Conservation (phyloP, 495 filamentous ascomycete species). For the Tuber brumale region DNA sequence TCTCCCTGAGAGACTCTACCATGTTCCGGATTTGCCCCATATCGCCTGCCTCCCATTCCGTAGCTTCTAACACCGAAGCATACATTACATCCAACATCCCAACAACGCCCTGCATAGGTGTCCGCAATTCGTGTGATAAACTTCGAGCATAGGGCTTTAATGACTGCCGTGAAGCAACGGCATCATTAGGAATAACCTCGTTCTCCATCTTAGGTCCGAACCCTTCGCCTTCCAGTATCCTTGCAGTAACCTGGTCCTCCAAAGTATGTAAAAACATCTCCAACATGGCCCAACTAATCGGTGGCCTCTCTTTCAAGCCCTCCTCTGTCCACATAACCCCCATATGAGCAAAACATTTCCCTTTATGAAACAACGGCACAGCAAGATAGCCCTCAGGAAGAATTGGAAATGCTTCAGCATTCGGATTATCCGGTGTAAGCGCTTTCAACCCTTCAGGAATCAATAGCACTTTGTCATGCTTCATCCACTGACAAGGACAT, state of each 20-base stretch:
- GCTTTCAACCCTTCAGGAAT: constrained; percentile 59
- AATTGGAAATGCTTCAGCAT: constrained; percentile 51
- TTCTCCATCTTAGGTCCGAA: constrained; percentile 43
- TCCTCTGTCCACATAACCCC: constrained; percentile 67
- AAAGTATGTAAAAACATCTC: constrained; percentile 70
- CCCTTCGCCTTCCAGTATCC: constrained; percentile 51
- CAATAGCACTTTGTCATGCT: constrained; percentile 65
- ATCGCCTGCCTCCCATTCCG: constrained; percentile 42
- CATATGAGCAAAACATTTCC: constrained; percentile 67
- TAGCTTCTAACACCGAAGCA: constrained; percentile 65
- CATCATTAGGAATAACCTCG: constrained; percentile 50
- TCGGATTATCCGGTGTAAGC: constrained; percentile 56
- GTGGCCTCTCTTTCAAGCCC: constrained; percentile 51
- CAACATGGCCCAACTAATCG: constrained; percentile 61
- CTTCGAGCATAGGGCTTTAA: constrained; percentile 72
- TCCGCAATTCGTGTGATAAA: constrained; percentile 71
- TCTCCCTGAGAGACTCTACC: constrained; percentile 60
- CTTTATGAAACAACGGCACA: constrained; percentile 63
- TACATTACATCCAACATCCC: constrained; percentile 85
- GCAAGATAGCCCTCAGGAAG: constrained; percentile 64
- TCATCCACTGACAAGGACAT: constrained; percentile 63
- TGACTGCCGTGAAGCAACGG: constrained; percentile 55
- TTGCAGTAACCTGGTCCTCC: constrained; percentile 62
- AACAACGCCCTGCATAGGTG: constrained; percentile 79
- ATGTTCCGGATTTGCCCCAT: constrained; percentile 43